A percentile compares a stretch with the other conserved stretches of the same genome.
These are phyloP conservation scores for Apophysomyces elegans DNA, from an alignment of 371 early-diverging fungal species.

Conservation along the genomic window DNA sequence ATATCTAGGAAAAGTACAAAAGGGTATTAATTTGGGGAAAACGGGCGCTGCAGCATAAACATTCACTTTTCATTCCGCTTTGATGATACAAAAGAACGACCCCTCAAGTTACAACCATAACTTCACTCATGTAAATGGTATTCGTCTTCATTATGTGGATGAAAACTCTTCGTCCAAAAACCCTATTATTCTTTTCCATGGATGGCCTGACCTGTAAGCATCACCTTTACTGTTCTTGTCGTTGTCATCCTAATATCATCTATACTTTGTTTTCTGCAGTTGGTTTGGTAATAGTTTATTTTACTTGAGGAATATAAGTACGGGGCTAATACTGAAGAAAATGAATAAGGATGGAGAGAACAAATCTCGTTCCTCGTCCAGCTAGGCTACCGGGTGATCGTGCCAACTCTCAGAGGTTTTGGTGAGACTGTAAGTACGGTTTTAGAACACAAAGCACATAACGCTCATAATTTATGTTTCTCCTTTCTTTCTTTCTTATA, in stretches of 20 bases:
- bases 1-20: not conserved
- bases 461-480: not conserved
- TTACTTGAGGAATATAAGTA: not conserved
- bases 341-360: slow-evolving; percentile 72
- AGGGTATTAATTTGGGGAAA: not conserved
- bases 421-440: slow-evolving; percentile 62
- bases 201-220: slow-evolving; percentile 72
- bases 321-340: not conserved
- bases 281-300: slow-evolving; percentile 19
- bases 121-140: slow-evolving; percentile 45
- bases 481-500: slow-evolving; percentile 15
- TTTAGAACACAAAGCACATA: not conserved
- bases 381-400: slow-evolving; percentile 76
- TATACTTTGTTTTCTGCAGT: not conserved
- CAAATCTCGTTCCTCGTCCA: slow-evolving; percentile 68
- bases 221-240: not conserved
- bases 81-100: slow-evolving; percentile 38
- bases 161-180: slow-evolving; percentile 57
- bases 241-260: not conserved
- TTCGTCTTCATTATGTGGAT: slow-evolving; percentile 69
- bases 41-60: not conserved
- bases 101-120: slow-evolving; percentile 50
- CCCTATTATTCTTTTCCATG: slow-evolving; percentile 66
- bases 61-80: not conserved
- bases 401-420: slow-evolving; percentile 70